These are phyloP conservation scores for Boletus mariae DNA, from an alignment of 1,284 basidiomycete genomes.

Conservation along the genomic window DNA sequence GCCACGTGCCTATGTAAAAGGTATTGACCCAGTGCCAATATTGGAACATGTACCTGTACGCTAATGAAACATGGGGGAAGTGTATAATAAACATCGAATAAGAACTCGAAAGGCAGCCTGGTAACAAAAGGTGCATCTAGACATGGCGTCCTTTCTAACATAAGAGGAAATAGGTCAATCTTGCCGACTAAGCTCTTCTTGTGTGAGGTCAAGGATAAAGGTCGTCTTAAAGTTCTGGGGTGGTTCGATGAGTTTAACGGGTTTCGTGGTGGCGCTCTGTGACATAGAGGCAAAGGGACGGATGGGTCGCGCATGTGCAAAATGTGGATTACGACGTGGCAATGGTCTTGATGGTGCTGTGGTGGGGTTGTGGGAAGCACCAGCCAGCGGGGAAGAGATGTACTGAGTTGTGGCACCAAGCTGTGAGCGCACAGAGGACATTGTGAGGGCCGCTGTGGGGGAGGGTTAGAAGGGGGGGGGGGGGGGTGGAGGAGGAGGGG, in stretches of 20 bases:
- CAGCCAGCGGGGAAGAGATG: constrained; percentile 62
- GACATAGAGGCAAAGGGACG: constrained; percentile 70
- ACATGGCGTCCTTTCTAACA: background rate
- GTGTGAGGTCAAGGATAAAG: constrained; percentile 74
- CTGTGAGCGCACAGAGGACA: constrained; percentile 30
- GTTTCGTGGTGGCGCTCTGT: constrained; percentile 31
- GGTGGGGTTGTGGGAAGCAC: constrained; percentile 31
- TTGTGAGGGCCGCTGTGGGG: constrained; percentile 35
- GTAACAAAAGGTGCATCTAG: background rate
- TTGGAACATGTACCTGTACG: constrained; percentile 13
- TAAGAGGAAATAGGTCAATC: constrained; percentile 38
- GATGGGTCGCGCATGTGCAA: constrained; percentile 67
- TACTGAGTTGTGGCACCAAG: constrained; percentile 33
- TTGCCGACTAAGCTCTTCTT: constrained; percentile 73
- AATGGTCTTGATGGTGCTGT: constrained; percentile 29
- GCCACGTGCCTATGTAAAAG: constrained; percentile 1
- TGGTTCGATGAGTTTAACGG: constrained; percentile 71
- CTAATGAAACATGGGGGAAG: constrained; percentile 19
- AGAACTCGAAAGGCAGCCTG: constrained; percentile 8
- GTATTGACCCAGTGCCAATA: constrained; percentile 12
- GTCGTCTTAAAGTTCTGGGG: constrained; percentile 64
- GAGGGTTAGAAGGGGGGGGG: constrained; percentile 1
- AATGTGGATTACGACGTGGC: constrained; percentile 46
- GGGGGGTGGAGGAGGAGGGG: background rate
- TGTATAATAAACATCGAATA: constrained; percentile 26